Base-by-base conservation (phyloP, 768 basidiomycete genomes). In the Hemileccinum rubropunctum region DNA sequence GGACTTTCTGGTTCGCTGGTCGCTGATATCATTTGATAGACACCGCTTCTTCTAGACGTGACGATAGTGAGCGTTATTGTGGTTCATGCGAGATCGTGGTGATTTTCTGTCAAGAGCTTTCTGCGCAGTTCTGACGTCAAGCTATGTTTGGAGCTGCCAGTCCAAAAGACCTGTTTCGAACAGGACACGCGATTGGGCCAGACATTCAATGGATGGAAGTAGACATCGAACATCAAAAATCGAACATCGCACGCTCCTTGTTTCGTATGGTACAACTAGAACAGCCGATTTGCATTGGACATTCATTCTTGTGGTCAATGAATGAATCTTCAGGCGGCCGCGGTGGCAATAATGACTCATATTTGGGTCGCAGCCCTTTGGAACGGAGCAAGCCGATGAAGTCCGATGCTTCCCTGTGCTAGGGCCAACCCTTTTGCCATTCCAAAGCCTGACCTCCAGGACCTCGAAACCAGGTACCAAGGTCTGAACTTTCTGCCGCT, bases 71-170 rank as follows among this genome's bases (percentile, higher is more conserved):
- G 35, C 26, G 26, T 30, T 17, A 39, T 18, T 21, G 20, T 28
- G 37, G 41, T 51, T 45, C 47, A n/a, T 45, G 46, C 44, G 26
- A 36, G 35, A 54, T 51, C 43, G 13, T 50, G 35, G 39, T 34
- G 17, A 32, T 55, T 51, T 50, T 55, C 45, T 44, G 48, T 50
- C 44, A 17, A 50, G 52, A 36, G 57, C 51, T 50, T 51, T 62
- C 51, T 35, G 34, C 60, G 53, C 58, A 57, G 57, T 26, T n/a
- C 50, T 65, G 62, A 63, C 62, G 62, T 63, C 63, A 63, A 45
- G 43, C 45, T 18, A 47, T 56, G 44, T 50, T 30, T 23, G 6
- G 23, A 23, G 6, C 23, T 23, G 6, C 6, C 27, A 39, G 40
- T 18, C 26, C 9, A n/a, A 37, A 17, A 46, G n/a, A n/a, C n/a